A percentile compares a stretch with the other conserved stretches of the same genome.
These are phyloP conservation scores for Russula brevipes DNA, from an alignment of 768 basidiomycete genomes.

Conservation along the genomic window DNA sequence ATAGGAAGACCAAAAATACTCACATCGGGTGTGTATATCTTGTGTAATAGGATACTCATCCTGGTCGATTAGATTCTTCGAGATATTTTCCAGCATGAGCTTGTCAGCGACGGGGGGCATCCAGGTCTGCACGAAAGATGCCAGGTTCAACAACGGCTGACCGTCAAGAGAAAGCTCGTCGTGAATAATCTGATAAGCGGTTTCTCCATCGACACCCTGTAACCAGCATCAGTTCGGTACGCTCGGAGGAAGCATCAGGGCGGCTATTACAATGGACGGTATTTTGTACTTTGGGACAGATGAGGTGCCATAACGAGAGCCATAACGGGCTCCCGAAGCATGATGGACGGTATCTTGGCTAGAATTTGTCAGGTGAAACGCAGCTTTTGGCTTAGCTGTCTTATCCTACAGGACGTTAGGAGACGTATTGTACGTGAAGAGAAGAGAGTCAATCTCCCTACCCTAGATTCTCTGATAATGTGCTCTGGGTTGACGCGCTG, in stretches of 20 bases:
- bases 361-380: conserved; percentile 34
- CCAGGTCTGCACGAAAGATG: conserved; percentile 65
- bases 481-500: conserved; percentile 24
- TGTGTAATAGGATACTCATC: conserved; percentile 65
- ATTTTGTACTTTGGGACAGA: conserved; percentile 67
- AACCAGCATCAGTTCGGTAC: not conserved
- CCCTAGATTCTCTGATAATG: conserved; percentile 17
- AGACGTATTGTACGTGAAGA: not conserved
- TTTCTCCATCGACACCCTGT: conserved; percentile 51
- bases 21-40: conserved; percentile 27
- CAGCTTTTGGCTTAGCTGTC: conserved; percentile 29
- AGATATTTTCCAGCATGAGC: conserved; percentile 59
- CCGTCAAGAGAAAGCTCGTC: conserved; percentile 60
- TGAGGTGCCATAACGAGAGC: conserved; percentile 59
- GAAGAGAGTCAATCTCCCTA: not conserved
- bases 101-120: conserved; percentile 49
- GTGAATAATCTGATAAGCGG: conserved; percentile 53
- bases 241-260: not conserved
- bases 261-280: conserved; percentile 43
- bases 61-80: conserved; percentile 64
- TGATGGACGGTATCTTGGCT: conserved; percentile 35
- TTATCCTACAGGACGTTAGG: conserved; percentile 40
- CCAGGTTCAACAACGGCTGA: conserved; percentile 53
- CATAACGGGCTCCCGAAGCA: conserved; percentile 39
- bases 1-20: not conserved